Evolutionary conservation across 192 early-diverging fungal species (phyloP).

Genomic region (Coemansia sp.): DNA sequence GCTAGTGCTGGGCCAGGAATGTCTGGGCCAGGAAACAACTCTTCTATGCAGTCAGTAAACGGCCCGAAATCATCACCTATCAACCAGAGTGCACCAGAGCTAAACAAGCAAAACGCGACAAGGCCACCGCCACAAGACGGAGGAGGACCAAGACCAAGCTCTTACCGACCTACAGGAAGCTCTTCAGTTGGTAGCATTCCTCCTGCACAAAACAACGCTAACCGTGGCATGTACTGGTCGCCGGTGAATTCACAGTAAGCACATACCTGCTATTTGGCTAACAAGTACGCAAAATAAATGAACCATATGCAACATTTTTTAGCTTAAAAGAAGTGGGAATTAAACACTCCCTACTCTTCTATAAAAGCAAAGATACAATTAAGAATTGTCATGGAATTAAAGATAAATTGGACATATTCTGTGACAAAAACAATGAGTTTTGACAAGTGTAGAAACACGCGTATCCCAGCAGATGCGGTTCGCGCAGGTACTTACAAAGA

Average conservation of each 20-base stretch:
- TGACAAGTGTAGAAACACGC: conserved; percentile 14
- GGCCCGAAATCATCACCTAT: conserved; percentile 1
- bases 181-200: conserved; percentile 3
- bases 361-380: not conserved
- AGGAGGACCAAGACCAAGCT: conserved; percentile 4
- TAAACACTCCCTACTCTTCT: not conserved
- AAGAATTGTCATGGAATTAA: not conserved
- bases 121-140: not conserved
- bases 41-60: conserved; percentile 5
- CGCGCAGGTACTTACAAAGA: conserved; percentile 23
- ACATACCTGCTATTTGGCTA: not conserved
- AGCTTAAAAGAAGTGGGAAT: conserved; percentile 1
- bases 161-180: conserved; percentile 6
- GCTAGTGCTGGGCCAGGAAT: conserved; percentile 10
- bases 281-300: not conserved
- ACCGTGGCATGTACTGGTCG: conserved; percentile 28
- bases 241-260: conserved; percentile 33
- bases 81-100: conserved; percentile 21
- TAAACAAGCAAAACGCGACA: not conserved
- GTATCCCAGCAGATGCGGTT: conserved; percentile 27
- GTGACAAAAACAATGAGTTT: not conserved
- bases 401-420: too few species aligned
- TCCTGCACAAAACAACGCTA: conserved; percentile 6
- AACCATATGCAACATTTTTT: not conserved
- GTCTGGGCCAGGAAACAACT: conserved; percentile 12